A percentile compares a stretch with the other conserved stretches of the same genome.
Evolutionary conservation across 805 yeast species (phyloP).

Genomic region (Clavispora vitiphila): DNA sequence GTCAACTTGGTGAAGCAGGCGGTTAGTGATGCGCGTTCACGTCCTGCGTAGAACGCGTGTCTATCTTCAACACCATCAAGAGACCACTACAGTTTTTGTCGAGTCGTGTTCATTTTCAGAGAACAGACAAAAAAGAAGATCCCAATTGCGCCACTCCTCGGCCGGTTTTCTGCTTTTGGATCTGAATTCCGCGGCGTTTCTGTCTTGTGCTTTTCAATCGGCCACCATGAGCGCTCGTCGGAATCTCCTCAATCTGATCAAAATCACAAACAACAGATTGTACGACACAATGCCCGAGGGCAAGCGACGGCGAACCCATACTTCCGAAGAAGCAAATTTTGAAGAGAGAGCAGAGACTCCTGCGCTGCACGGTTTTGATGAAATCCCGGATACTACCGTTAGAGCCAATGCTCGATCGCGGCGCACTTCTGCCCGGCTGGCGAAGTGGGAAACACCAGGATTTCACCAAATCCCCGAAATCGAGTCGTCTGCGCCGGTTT

Average conservation of each 20-base stretch:
- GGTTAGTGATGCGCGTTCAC: neutral
- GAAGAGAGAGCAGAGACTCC: no score
- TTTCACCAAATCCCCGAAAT: neutral
- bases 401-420: neutral
- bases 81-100: neutral
- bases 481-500: neutral
- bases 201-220: neutral
- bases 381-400: neutral
- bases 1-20: no score
- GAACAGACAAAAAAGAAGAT: neutral
- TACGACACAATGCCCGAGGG: slow-evolving; percentile 13
- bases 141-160: neutral
- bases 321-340: neutral
- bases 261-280: slow-evolving; percentile 15
- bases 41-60: neutral
- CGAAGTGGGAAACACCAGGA: neutral
- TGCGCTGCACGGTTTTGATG: neutral
- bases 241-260: slow-evolving; percentile 13
- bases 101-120: neutral
- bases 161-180: neutral
- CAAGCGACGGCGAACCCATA: slow-evolving; percentile 8
- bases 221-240: slow-evolving; percentile 2
- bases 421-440: neutral
- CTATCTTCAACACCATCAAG: neutral
- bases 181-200: neutral